Evolutionary conservation across 345 rosid species (phyloP).

Genomic region (Citrus maxima): DNA sequence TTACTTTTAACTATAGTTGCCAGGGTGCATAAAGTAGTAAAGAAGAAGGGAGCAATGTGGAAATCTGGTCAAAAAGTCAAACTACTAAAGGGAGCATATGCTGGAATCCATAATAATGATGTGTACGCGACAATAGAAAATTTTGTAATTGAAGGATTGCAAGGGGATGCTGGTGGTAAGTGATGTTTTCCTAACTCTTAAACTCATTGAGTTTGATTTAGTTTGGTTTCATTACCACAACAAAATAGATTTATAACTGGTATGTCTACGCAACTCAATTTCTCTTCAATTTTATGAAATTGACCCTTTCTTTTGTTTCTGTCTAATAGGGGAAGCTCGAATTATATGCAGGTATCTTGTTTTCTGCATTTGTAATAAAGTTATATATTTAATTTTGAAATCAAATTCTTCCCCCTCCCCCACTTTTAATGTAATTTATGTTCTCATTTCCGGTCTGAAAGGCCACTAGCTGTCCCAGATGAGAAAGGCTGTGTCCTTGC

Average conservation of each 20-base stretch:
- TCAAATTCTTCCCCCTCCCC: not conserved
- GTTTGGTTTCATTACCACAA: not conserved
- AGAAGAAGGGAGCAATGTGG: slow-evolving; percentile 50
- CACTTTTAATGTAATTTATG: not conserved
- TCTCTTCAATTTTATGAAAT: not conserved
- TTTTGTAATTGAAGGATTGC: slow-evolving; percentile 65
- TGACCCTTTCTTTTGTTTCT: slow-evolving; percentile 11
- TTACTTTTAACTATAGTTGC: slow-evolving; percentile 40
- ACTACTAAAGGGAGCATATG: slow-evolving; percentile 63
- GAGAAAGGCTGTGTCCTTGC: slow-evolving; percentile 43
- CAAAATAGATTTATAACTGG: not conserved
- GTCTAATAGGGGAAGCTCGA: slow-evolving; percentile 54
- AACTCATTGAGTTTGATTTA: not conserved
- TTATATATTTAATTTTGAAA: not conserved
- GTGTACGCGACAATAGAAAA: slow-evolving; percentile 62
- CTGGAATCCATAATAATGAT: slow-evolving; percentile 40
- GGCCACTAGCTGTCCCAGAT: slow-evolving; percentile 42
- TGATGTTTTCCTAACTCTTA: not conserved
- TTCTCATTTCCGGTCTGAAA: slow-evolving; percentile 24
- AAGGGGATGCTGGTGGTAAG: slow-evolving; percentile 74
- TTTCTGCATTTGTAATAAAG: not conserved
- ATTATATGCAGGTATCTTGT: slow-evolving; percentile 65
- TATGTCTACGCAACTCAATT: not conserved
- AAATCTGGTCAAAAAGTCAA: slow-evolving; percentile 59
- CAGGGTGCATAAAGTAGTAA: slow-evolving; percentile 50